Evolutionary conservation across 805 yeast genomes (phyloP), one percentile per base, ranked within the genome.

Genomic region (Monosporozyma servazzii): DNA sequence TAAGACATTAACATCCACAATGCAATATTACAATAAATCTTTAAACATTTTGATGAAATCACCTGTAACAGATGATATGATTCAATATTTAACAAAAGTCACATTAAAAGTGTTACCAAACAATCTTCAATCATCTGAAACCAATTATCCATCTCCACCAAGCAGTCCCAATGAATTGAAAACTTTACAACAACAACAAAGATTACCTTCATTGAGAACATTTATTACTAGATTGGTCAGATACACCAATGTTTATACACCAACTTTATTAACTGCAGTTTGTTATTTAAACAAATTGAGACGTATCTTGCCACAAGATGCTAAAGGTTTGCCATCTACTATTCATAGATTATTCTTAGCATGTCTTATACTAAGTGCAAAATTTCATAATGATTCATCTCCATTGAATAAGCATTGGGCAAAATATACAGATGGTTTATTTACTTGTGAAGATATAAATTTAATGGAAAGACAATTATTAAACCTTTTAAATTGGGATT

Each of bases 331-430:
- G 56, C 86, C 90, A 44, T 84, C 90, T 57, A 86, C 95, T 2
- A 75, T 88, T 61, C 93, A 86, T 68, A 73, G 95, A 57, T 82
- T 86, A 54, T 80, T 86, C 57, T 73, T 86, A 51, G 86, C 88
- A 15, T 83, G 89, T 63, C 71, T 86, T 58, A 84, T 86, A 53
- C 72, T 86, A 54, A 79, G 88, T 17, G 79, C 88, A 46, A 86
- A 86, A 65, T 81, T 74, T 68, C 85, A 82, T 72, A 85, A 86
- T 67, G 95, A 86, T 64, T 79, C 85, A 5, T 80, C 87, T 11
- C 89, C 91, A 54, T 81, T 83, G 62, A 86, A 86, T 68, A 73
- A 74, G 57, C 89, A 85, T 66, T 86, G 95, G 95, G 81, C 88
- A 41, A 78, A 76, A 58, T 83, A 83, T 67, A 82, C 91, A 5